Base-by-base conservation (phyloP, 73 alveolate species). In the Effrenium voratum region DNA sequence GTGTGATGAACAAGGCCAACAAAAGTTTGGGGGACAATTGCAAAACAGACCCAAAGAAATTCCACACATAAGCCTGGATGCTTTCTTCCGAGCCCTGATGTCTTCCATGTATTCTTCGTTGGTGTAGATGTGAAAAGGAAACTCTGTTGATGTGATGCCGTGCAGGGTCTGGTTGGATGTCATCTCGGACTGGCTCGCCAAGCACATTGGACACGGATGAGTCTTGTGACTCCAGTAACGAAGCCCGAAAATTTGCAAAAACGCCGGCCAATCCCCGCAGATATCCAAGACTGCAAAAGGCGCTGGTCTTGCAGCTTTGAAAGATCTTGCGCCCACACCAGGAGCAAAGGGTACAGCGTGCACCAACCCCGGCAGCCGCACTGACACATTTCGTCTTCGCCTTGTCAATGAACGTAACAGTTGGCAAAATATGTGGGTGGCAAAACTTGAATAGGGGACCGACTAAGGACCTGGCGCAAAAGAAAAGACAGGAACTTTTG, bases 361-460 rank as follows among this genome's bases (percentile, higher is more conserved):
- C 93, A 85, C 93, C 93, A 85, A 26, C 94, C 94, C 5, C 94
- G 80, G 63, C 94, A 85, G 15, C 94, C 94, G 12, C 94, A 85
- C 24, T 59, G 94, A 34, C 94, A 83, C 93, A 83, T 83, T 45
- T 83, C 93, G 2, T 83, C 93, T 38, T 52, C n/a, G 24, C 94
- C 94, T 85, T 63, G 8, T 63, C 36, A 38, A 24, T 4, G 4
- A 24, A 63, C 40, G 30, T 63, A 5, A 24, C 15, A 24, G 15
- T 63, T 63, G 40, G 76, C 8, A 63, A 8, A 38, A 32, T 24
- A 38, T 24, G 30, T 8, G 76, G 6, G 4, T 24, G 34, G 30
- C 41, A 6, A 24, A 63, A 24, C 41, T 38, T 1, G 77, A 41
- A 66, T 66, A 15, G 12, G 30, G 22, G 28, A 57, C 34, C 41